These are phyloP conservation scores for Viola odorata DNA, from an alignment of 345 rosid species.

Conservation along the genomic window DNA sequence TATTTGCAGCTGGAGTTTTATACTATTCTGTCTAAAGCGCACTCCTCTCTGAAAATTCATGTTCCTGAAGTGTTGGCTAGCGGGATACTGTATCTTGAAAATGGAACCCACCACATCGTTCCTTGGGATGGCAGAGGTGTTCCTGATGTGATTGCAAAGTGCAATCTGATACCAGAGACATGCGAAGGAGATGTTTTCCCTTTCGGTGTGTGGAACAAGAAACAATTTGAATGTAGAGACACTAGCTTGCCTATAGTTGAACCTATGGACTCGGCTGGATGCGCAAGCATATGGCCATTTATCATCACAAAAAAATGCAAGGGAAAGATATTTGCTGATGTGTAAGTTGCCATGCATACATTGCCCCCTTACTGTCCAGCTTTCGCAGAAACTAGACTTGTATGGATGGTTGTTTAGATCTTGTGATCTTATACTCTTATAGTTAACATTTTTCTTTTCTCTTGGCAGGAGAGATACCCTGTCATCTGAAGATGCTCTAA, in stretches of 20 bases:
- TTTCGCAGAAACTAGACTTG: neutral
- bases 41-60: slow-evolving; percentile 53
- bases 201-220: slow-evolving; percentile 81
- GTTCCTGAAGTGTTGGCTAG: slow-evolving; percentile 75
- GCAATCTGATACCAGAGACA: slow-evolving; percentile 38
- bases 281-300: slow-evolving; percentile 68
- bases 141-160: slow-evolving; percentile 48
- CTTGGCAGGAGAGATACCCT: slow-evolving; percentile 72
- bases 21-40: slow-evolving; percentile 34
- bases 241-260: slow-evolving; percentile 37
- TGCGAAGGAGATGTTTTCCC: slow-evolving; percentile 44
- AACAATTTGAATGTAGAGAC: slow-evolving; percentile 46
- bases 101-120: slow-evolving; percentile 52
- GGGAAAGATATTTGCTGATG: slow-evolving; percentile 76
- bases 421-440: no score
- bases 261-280: slow-evolving; percentile 28
- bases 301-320: slow-evolving; percentile 81
- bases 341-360: slow-evolving; percentile 48
- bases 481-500: slow-evolving; percentile 47
- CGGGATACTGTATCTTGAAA: slow-evolving; percentile 66
- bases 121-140: slow-evolving; percentile 91
- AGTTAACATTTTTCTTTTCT: slow-evolving; percentile 7
- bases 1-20: slow-evolving; percentile 83
- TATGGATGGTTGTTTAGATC: no score
- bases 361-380: slow-evolving; percentile 5